Percentiles rank a stretch among this genome's conserved stretches.
Conservation (phyloP, 2,329 filamentous ascomycete species). For the Neurospora sp. region DNA sequence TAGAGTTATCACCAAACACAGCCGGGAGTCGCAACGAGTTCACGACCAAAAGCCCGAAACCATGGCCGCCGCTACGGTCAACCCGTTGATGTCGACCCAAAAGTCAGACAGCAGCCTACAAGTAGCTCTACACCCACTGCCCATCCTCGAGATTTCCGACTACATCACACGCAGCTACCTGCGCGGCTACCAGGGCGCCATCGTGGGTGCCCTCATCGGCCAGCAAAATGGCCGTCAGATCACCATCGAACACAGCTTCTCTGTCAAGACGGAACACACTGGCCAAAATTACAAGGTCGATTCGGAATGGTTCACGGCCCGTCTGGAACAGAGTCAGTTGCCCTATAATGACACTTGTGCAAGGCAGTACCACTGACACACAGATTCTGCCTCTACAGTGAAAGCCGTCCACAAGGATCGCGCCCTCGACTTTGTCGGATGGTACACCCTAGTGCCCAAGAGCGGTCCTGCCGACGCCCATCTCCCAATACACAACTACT, state of each 20-base stretch:
- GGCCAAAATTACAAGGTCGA: slow-evolving; percentile 53
- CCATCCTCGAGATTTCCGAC: slow-evolving; percentile 92
- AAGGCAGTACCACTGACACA: background rate
- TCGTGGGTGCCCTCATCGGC: slow-evolving; percentile 81
- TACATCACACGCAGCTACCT: slow-evolving; percentile 88
- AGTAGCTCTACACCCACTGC: slow-evolving; percentile 81
- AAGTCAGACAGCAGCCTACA: slow-evolving; percentile 68
- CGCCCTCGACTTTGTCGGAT: slow-evolving; percentile 77
- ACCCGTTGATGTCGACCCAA: slow-evolving; percentile 54
- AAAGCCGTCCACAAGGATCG: slow-evolving; percentile 80
- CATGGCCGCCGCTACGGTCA: slow-evolving; percentile 39
- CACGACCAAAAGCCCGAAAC: background rate
- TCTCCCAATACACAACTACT: slow-evolving; percentile 67
- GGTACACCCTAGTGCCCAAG: slow-evolving; percentile 71
- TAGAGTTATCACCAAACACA: background rate
- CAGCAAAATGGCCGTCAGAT: slow-evolving; percentile 85
- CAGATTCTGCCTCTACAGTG: slow-evolving; percentile 41
- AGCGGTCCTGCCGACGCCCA: slow-evolving; percentile 60
- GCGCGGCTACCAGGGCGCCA: slow-evolving; percentile 61
- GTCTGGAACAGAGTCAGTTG: slow-evolving; percentile 73
- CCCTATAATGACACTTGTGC: background rate
- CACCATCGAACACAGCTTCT: slow-evolving; percentile 87
- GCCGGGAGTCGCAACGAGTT: background rate
- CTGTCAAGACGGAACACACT: slow-evolving; percentile 51
- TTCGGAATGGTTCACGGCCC: slow-evolving; percentile 60